Percentiles rank a stretch among this genome's conserved stretches.
Conservation (phyloP, 2,329 filamentous ascomycete genomes). For the Ceratocystis harringtonii region DNA sequence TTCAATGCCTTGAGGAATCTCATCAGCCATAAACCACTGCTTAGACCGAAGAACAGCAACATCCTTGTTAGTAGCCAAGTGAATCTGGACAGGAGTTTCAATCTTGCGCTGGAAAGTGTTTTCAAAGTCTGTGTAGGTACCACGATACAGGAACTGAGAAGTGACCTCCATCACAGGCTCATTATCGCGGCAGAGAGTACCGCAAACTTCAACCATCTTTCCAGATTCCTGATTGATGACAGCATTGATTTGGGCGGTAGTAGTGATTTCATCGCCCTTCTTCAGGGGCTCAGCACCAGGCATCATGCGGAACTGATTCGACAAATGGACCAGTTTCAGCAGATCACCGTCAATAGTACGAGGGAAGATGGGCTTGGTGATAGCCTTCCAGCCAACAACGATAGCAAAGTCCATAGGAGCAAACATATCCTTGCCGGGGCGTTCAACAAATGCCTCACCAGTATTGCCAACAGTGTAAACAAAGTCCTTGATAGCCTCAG, state of each 20-base stretch:
- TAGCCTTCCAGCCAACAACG: constrained; percentile 97
- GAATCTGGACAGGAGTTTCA: constrained; percentile 87
- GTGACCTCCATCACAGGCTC: constrained; percentile 94
- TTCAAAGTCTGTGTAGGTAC: constrained; percentile 80
- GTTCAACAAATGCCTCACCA: constrained; percentile 90
- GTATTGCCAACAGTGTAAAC: constrained; percentile 98
- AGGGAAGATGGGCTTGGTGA: constrained; percentile 98
- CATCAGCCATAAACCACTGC: constrained; percentile 88
- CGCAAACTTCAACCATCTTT: constrained; percentile 99
- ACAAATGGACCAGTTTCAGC: constrained; percentile 88
- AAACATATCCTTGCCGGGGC: constrained; percentile 82
- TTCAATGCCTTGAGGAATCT: constrained; percentile 54
- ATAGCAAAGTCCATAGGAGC: constrained; percentile 99
- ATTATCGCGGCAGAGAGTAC: constrained; percentile 75
- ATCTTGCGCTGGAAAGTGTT: constrained; percentile 98
- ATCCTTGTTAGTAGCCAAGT: constrained; percentile 76
- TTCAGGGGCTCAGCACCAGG: constrained; percentile 87
- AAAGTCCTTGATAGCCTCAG: constrained; percentile 92
- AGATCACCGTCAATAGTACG: constrained; percentile 90
- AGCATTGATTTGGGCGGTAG: constrained; percentile 89
- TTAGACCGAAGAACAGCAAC: constrained; percentile 89
- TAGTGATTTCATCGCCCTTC: constrained; percentile 85
- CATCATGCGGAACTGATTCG: constrained; percentile 96
- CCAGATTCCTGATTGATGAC: constrained; percentile 96
- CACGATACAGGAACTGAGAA: constrained; percentile 94